Evolutionary conservation across 495 filamentous ascomycete species (phyloP).

Genomic region (Hyaloscypha finlandica): DNA sequence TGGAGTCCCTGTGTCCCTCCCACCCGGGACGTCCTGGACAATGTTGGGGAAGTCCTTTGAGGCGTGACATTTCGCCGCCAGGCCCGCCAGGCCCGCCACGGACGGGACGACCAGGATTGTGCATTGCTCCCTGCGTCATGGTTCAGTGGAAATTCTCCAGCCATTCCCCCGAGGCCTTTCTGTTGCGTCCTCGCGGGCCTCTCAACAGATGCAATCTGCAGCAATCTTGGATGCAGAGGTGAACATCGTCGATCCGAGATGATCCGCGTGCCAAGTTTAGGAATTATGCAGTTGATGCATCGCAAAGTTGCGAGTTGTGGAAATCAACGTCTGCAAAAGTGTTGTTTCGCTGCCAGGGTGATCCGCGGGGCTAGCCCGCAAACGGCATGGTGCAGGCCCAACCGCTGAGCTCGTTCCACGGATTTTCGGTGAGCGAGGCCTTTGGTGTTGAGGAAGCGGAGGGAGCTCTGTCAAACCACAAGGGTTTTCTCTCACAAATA

Average conservation of each 20-base stretch:
- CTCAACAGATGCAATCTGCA: background rate
- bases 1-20: slow-evolving; percentile 65
- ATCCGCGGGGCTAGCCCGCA: background rate
- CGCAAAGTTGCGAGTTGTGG: background rate
- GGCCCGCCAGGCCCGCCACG: slow-evolving; percentile 14
- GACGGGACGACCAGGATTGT: slow-evolving; percentile 21
- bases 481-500: background rate
- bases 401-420: slow-evolving; percentile 6
- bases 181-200: background rate
- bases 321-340: background rate
- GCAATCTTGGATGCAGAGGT: background rate
- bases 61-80: slow-evolving; percentile 13
- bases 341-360: background rate
- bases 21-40: slow-evolving; percentile 66
- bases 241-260: background rate
- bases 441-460: slow-evolving; percentile 14
- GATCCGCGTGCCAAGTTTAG: background rate
- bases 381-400: background rate
- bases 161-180: background rate
- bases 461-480: background rate
- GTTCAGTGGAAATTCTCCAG: background rate
- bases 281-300: background rate
- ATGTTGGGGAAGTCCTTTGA: slow-evolving; percentile 70
- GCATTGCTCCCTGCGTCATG: slow-evolving; percentile 50
- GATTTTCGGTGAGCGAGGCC: slow-evolving; percentile 12